Percentiles rank a stretch among this genome's conserved stretches.
These are phyloP conservation scores for Scenedesmus sp. DNA, from an alignment of 163 green algal species.

Conservation along the genomic window DNA sequence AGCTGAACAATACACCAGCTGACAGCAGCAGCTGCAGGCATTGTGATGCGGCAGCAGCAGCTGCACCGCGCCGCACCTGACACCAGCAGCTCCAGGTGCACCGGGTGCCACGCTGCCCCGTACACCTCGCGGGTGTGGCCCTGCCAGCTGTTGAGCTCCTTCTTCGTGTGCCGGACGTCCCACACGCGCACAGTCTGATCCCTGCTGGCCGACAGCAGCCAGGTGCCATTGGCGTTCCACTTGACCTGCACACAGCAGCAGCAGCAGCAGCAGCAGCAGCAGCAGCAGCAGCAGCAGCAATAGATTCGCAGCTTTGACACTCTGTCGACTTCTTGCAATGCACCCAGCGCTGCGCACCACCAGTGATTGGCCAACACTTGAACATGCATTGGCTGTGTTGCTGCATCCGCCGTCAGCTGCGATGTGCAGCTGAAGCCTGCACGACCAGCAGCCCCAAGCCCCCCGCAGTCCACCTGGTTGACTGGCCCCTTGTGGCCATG, in stretches of 20 bases:
- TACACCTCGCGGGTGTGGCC: slow-evolving; percentile 89
- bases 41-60: background rate
- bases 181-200: slow-evolving; percentile 89
- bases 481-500: slow-evolving; percentile 93
- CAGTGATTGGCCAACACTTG: background rate
- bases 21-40: background rate
- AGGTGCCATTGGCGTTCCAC: slow-evolving; percentile 95
- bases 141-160: slow-evolving; percentile 72
- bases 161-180: slow-evolving; percentile 82
- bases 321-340: background rate
- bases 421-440: too few relatives aligned
- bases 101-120: slow-evolving; percentile 87
- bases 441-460: too few relatives aligned
- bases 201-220: slow-evolving; percentile 86
- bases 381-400: background rate
- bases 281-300: background rate
- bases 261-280: background rate
- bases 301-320: too few relatives aligned
- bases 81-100: slow-evolving; percentile 90
- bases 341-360: background rate
- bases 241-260: slow-evolving; percentile 56
- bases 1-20: background rate
- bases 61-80: slow-evolving; percentile 75
- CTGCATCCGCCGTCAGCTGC: too few relatives aligned
- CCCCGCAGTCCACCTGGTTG: slow-evolving; percentile 72